Evolutionary conservation across 306 rosid species (phyloP), one percentile per base, ranked within the genome.

Genomic region (Cicer pinnatifidum): DNA sequence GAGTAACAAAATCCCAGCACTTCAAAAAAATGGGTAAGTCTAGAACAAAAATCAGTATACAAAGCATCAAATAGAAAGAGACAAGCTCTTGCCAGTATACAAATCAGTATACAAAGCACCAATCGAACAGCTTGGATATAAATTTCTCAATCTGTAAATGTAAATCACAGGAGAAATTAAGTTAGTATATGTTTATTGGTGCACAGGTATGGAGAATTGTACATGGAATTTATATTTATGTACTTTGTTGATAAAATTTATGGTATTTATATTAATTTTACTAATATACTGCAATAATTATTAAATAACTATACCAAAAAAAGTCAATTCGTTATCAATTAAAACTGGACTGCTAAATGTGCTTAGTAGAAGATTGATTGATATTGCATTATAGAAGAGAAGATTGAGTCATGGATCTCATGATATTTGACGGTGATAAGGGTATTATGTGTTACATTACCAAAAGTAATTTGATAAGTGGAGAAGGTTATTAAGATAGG

Each of bases 111-210:
- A 60, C 73, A 71, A 51, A 64, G 48, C 46, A 40, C 43, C 57
- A 28, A 3, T 28, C 35, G 13, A 74, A 44, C 62, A 48, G 67
- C 68, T 28, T 20, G 73, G 20, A 41, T 58, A 11, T 48, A 53
- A 66, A 63, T 69, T 38, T 77, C 80, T 73, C 56, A 69, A 80
- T 85, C 91, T 87, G 86, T 28, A 82, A 82, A 81, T 19, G 59
- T 0, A 48, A 35, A 61, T 9, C 6, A 66, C 33, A 78, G 3
- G 45, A 73, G 23, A 73, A 13, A 43, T 53, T 56, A 67, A 44
- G 44, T 44, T 44, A 19, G 54, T 10, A 65, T 43, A 65, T 43
- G 1, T 16, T 41, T 41, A 20, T 16, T 40, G n/a, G 15, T 41
- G 37, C 23, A 8, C 33, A 62, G 40, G 65, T 28, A 46, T 62